A percentile compares a stretch with the other conserved stretches of the same genome.
Evolutionary conservation across 31 red algal genomes (phyloP).

Genomic region (Asparagopsis taxiformis): DNA sequence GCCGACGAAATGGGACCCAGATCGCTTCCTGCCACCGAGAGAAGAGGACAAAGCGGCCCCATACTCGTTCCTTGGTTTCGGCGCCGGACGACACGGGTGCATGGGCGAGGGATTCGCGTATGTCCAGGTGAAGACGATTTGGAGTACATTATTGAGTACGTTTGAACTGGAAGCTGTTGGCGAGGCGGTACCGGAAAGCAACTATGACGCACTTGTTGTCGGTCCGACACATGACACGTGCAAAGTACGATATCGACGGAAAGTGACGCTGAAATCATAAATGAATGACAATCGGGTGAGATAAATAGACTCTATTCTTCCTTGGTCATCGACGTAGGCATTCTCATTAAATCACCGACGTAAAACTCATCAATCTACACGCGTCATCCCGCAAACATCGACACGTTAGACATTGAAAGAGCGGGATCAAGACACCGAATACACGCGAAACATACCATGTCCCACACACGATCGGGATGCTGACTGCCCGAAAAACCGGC

Average conservation of each 20-base stretch:
- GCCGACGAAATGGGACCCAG: conserved; percentile 91
- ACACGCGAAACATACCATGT: conserved; percentile 69
- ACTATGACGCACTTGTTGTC: conserved; percentile 88
- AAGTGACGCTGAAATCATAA: conserved; percentile 12
- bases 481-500: conserved; percentile 92
- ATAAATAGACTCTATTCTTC: conserved; percentile 12
- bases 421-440: background rate
- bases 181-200: conserved; percentile 66
- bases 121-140: conserved; percentile 99
- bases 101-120: conserved; percentile 99
- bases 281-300: background rate
- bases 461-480: conserved; percentile 88
- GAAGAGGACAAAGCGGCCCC: conserved; percentile 91
- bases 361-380: conserved; percentile 77
- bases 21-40: conserved; percentile 88
- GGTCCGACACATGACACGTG: conserved; percentile 77
- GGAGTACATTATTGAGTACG: conserved; percentile 83
- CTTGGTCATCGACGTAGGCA: conserved; percentile 26
- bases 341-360: conserved; percentile 48
- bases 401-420: background rate
- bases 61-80: conserved; percentile 95
- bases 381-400: no score
- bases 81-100: conserved; percentile 97
- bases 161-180: conserved; percentile 85
- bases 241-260: conserved; percentile 60